phyloP scores from a whole-genome alignment of 2,329 filamentous ascomycete genomes.

The Paecilomyces fulvus region DNA sequence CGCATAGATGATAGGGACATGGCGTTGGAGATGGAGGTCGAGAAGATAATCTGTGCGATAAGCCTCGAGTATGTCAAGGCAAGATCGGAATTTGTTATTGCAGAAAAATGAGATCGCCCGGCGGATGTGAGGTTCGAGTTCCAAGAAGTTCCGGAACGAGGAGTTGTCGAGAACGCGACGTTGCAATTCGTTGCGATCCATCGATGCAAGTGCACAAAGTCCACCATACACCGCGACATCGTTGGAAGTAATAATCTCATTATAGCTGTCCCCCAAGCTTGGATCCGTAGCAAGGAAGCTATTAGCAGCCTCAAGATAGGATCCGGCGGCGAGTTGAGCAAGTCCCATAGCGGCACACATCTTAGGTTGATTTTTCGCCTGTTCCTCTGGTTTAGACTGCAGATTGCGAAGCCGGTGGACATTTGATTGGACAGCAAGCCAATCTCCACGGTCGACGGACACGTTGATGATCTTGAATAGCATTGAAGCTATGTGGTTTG shows the following conservation, averaged over 20 bases:
- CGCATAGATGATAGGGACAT: constrained; percentile 62
- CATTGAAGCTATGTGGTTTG: constrained; percentile 76
- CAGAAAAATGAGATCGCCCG: constrained; percentile 86
- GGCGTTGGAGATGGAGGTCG: constrained; percentile 73
- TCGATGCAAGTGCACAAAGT: constrained; percentile 79
- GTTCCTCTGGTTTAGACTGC: constrained; percentile 49
- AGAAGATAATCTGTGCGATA: constrained; percentile 83
- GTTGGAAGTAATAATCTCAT: constrained; percentile 68
- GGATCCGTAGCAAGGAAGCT: constrained; percentile 60
- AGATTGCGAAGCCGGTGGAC: constrained; percentile 49
- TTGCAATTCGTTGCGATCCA: constrained; percentile 71
- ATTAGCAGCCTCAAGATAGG: constrained; percentile 60
- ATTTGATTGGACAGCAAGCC: constrained; percentile 58
- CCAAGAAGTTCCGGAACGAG: constrained; percentile 76
- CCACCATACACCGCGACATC: constrained; percentile 90
- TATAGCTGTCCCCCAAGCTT: constrained; percentile 51
- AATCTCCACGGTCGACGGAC: constrained; percentile 68
- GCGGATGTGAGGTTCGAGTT: constrained; percentile 87
- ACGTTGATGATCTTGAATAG: constrained; percentile 69
- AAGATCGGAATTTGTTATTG: constrained; percentile 78
- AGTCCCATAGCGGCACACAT: constrained; percentile 55
- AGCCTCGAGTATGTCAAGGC: constrained; percentile 70
- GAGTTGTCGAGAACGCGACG: constrained; percentile 67
- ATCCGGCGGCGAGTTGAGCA: constrained; percentile 48
- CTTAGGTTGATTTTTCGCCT: constrained; percentile 53